Evolutionary conservation across 192 early-diverging fungal genomes (phyloP).

Genomic region (Umbelopsis isabellina): DNA sequence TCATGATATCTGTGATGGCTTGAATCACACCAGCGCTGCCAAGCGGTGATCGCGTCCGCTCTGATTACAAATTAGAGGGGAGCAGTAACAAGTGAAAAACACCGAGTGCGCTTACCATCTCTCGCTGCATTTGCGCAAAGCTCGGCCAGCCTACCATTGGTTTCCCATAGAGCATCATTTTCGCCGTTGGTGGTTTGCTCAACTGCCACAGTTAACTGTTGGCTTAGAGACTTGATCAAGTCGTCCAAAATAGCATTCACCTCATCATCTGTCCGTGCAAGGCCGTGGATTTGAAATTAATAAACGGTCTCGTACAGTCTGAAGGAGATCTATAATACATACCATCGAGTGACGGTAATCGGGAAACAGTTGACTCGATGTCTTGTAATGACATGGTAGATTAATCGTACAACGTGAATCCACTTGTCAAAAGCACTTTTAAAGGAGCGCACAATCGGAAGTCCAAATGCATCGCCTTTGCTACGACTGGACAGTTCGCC

Average conservation of each 20-base stretch:
- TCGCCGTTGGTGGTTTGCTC: not conserved
- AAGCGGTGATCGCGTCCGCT: slow-evolving; percentile 44
- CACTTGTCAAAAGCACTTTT: not conserved
- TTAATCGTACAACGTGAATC: not conserved
- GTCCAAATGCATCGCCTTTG: not conserved
- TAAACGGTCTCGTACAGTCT: not conserved
- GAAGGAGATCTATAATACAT: not conserved
- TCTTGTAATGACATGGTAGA: slow-evolving; percentile 2
- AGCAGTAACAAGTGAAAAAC: not conserved
- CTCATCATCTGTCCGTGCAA: not conserved
- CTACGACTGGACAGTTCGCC: too few relatives aligned
- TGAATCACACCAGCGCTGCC: slow-evolving; percentile 46
- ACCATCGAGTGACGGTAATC: not conserved
- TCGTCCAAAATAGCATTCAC: not conserved
- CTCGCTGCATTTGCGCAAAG: slow-evolving; percentile 3
- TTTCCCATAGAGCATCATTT: not conserved
- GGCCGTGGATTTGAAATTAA: not conserved
- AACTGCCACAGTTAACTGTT: not conserved
- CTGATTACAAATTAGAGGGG: slow-evolving; percentile 28
- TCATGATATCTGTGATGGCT: slow-evolving; percentile 40
- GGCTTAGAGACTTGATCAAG: not conserved
- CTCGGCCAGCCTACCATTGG: not conserved
- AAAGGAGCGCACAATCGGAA: not conserved
- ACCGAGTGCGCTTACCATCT: not conserved
- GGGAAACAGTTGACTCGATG: not conserved